Evolutionary conservation across 1,139 yeast genomes (phyloP).

Genomic region (Candida sanyaensis): DNA sequence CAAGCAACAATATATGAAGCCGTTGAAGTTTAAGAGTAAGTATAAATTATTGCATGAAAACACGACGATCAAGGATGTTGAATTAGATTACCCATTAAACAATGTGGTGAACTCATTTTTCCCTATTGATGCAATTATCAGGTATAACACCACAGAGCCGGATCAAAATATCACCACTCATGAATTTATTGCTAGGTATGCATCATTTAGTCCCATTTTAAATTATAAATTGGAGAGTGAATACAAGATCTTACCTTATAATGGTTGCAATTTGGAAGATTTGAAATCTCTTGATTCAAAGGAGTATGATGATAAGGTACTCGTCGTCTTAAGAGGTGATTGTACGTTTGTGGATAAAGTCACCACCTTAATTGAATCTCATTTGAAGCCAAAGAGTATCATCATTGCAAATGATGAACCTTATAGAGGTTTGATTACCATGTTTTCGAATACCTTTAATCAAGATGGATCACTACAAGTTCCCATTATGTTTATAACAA

Average conservation of each 20-base stretch:
- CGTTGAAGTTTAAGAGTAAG: constrained; percentile 1
- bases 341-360: constrained; percentile 48
- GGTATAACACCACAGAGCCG: constrained; percentile 27
- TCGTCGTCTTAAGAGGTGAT: constrained; percentile 41
- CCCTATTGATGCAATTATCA: constrained; percentile 41
- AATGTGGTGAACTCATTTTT: constrained; percentile 42
- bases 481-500: constrained; percentile 43
- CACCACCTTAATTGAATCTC: constrained; percentile 28
- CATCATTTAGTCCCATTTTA: constrained; percentile 44
- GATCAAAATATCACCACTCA: constrained; percentile 18
- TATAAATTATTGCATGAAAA: constrained; percentile 3
- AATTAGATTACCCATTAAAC: constrained; percentile 39
- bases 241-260: constrained; percentile 28
- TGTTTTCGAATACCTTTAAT: constrained; percentile 44
- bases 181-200: constrained; percentile 40
- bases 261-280: constrained; percentile 29
- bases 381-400: constrained; percentile 33
- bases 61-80: constrained; percentile 13
- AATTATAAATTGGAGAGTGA: constrained; percentile 23
- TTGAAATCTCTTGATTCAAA: constrained; percentile 4
- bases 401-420: constrained; percentile 48
- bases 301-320: constrained; percentile 22
- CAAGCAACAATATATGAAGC: constrained; percentile 17
- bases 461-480: constrained; percentile 34
- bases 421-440: constrained; percentile 38